These are phyloP conservation scores for Colletotrichum lupini DNA, from an alignment of 2,329 filamentous ascomycete species.

Conservation along the genomic window DNA sequence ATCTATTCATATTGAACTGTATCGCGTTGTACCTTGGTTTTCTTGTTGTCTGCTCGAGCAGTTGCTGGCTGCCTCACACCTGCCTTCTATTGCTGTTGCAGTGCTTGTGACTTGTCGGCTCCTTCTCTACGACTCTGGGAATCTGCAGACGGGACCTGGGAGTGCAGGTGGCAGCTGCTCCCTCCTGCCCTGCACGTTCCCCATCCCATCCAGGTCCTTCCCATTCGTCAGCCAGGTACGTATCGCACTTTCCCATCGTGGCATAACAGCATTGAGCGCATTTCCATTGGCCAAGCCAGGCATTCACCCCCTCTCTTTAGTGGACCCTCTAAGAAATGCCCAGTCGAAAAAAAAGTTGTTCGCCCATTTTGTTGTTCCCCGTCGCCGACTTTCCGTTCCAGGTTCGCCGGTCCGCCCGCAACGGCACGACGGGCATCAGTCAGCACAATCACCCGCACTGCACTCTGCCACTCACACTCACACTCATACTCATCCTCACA, in stretches of 20 bases:
- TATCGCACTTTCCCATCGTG: not conserved
- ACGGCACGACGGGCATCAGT: not conserved
- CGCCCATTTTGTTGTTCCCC: constrained; percentile 1
- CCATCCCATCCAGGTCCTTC: not conserved
- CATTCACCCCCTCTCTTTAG: not conserved
- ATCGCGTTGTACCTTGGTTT: not conserved
- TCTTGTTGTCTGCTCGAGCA: not conserved
- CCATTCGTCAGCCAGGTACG: constrained; percentile 17
- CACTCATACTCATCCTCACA: too few species aligned
- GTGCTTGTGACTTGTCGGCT: too few species aligned
- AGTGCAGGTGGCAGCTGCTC: not conserved
- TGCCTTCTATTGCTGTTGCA: too few species aligned
- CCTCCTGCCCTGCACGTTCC: not conserved
- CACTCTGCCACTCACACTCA: too few species aligned
- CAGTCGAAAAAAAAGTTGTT: not conserved
- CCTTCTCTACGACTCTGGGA: too few species aligned
- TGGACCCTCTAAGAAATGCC: constrained; percentile 5
- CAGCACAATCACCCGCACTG: not conserved
- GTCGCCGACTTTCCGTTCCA: not conserved
- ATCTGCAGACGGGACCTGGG: too few species aligned
- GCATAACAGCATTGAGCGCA: constrained; percentile 13
- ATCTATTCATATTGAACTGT: not conserved
- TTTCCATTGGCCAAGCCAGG: constrained; percentile 14
- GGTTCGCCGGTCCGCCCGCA: not conserved
- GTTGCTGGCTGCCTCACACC: too few species aligned